A percentile compares a stretch with the other conserved stretches of the same genome.
These are phyloP conservation scores for Microbotryum intermedium DNA, from an alignment of 1,284 basidiomycete species.

Conservation along the genomic window DNA sequence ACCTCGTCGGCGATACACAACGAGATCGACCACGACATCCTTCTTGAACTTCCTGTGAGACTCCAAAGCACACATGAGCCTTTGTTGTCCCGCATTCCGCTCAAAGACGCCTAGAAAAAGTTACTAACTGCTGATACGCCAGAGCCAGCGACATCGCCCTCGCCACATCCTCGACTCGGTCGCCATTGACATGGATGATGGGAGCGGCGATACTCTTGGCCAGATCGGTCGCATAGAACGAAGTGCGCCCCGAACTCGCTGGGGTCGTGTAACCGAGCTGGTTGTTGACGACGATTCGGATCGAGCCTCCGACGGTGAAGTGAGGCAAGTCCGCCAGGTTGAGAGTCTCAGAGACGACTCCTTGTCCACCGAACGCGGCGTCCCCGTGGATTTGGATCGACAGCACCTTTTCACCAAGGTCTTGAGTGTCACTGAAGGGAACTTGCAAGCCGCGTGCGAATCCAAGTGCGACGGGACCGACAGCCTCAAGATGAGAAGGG, in stretches of 20 bases:
- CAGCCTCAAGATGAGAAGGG: constrained; percentile 79
- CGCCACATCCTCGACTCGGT: constrained; percentile 57
- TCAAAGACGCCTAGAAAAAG: constrained; percentile 51
- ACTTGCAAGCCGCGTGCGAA: constrained; percentile 28
- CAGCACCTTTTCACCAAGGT: constrained; percentile 73
- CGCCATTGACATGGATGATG: constrained; percentile 83
- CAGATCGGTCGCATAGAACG: constrained; percentile 77
- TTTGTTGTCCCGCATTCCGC: constrained; percentile 44
- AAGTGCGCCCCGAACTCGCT: constrained; percentile 68
- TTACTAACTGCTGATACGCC: constrained; percentile 55
- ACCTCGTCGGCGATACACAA: constrained; percentile 68
- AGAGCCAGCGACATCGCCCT: constrained; percentile 70
- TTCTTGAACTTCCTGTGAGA: constrained; percentile 28
- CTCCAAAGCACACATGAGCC: not conserved
- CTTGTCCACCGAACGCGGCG: constrained; percentile 80
- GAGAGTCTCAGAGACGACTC: constrained; percentile 76
- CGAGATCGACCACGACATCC: constrained; percentile 60
- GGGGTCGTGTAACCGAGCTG: constrained; percentile 75
- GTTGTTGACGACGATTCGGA: constrained; percentile 81
- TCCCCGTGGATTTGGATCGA: constrained; percentile 84
- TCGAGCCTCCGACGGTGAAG: constrained; percentile 76
- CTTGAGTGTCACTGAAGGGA: constrained; percentile 31
- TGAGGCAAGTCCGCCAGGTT: constrained; percentile 73
- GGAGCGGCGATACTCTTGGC: constrained; percentile 77
- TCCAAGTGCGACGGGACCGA: constrained; percentile 73